Base-by-base conservation (phyloP, 2,329 filamentous ascomycete species). In the Trichoderma citrinoviride region DNA sequence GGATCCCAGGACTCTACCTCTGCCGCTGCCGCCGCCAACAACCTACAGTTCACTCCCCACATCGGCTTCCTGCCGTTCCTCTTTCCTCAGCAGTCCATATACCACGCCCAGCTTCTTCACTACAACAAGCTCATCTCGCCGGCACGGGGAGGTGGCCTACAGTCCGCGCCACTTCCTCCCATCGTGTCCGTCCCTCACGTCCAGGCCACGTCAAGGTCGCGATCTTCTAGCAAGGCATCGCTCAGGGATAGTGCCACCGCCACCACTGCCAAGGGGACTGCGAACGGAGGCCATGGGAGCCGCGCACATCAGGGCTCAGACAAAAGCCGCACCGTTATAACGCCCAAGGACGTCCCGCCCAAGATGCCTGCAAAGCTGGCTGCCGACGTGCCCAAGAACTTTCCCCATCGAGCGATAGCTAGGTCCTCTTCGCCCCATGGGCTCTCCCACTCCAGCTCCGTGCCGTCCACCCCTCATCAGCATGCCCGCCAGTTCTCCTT, bases 391-490 rank as follows among this genome's bases (percentile, higher is more conserved):
- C 66, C 72, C 63, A 77, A 73, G 70, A 73, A 68, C 63, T 70
- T 71, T 44, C 71, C 73, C 52, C 74, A 69, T 58, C 69, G 73
- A 68, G 70, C 73, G 66, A 65, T 73, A 23, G 67, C 73, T 46
- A 70, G 72, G 41, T 67, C 73, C 14, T 67, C 71, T 7, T 72
- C 73, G 41, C 70, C 71, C 27, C 72, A 75, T 56, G 73, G 71
- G 29, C 74, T 76, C 62, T 72, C 78, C 15, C 83, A 96, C 74
- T 96, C 94, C 25, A 96, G 85, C 75, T 98, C 94, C 8, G 91
- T 97, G 55, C 94, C 94, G 1, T 96, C 94, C 1, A 98, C 94
- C 3, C 95, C 94, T 8, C 91, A 94, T 73, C 93, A 97, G 76
- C 90, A 91, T 77, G 87, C 93, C 69, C 88, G 92, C 66, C 89